Percentiles rank a stretch among this genome's conserved stretches.
Conservation (phyloP, 1,284 basidiomycete species). For the Retiboletus flavoniger region DNA sequence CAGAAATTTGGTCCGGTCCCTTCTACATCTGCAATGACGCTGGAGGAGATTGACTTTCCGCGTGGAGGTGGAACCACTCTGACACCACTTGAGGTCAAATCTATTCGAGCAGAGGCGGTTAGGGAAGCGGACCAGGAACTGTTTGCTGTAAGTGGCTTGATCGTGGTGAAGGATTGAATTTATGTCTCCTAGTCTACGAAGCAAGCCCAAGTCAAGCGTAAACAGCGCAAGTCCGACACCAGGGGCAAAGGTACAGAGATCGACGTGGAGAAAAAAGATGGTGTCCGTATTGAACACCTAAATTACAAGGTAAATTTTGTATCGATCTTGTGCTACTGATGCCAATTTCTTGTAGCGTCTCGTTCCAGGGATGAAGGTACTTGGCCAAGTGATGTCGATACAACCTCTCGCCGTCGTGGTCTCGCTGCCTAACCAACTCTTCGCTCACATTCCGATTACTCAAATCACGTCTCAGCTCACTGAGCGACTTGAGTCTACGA, state of each 20-base stretch:
- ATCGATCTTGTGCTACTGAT: not conserved
- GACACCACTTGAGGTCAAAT: constrained; percentile 90
- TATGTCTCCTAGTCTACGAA: constrained; percentile 17
- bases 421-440: constrained; percentile 92
- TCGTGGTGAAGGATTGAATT: constrained; percentile 7
- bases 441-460: constrained; percentile 94
- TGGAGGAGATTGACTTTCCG: constrained; percentile 91
- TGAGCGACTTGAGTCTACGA: constrained; percentile 59
- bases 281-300: constrained; percentile 81
- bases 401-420: constrained; percentile 90
- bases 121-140: constrained; percentile 83
- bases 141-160: constrained; percentile 52
- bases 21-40: constrained; percentile 43
- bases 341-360: constrained; percentile 58
- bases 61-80: constrained; percentile 83
- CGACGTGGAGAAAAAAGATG: constrained; percentile 40
- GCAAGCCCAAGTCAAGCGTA: constrained; percentile 19
- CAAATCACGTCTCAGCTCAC: constrained; percentile 89
- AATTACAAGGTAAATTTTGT: constrained; percentile 78
- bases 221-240: constrained; percentile 52
- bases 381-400: constrained; percentile 85
- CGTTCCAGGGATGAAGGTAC: constrained; percentile 79
- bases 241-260: constrained; percentile 36
- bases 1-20: constrained; percentile 27
- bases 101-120: constrained; percentile 79